Base-by-base conservation (phyloP, 208 protist species). In the Trypanosoma platydactyli region DNA sequence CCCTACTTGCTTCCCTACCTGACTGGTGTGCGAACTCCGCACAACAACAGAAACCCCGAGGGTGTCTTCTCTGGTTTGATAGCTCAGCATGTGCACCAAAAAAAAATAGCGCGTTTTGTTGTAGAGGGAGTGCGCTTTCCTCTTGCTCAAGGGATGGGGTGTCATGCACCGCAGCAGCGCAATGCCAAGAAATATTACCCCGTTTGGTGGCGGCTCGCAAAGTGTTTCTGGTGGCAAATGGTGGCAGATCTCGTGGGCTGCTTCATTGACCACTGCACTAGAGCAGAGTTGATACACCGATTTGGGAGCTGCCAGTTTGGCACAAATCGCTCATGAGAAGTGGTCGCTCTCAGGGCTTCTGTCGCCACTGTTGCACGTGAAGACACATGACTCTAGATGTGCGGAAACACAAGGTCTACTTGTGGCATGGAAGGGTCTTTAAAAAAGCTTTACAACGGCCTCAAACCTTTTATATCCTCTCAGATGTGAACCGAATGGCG, bases 141-240 rank as follows among this genome's bases (percentile, higher is more conserved):
- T 24, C 75, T 89, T 51, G 79, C 83, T 7, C 72, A 83, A 59
- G 86, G 86, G 52, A 88, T 93, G 79, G 83, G 87, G n/a, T 51
- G 87, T 81, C 3, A 81, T 90, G 48, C 83, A 90, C 70, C 81
- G 80, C 54, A 90, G 87, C 75, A 58, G 76, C 46, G 80, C 85
- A 45, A 61, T 54, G 75, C 84, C 81, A 16, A 75, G 62, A 42
- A 82, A 67, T 71, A 87, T 89, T 57, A 71, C 79, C 41, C 76
- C 90, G 41, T 83, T 90, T 64, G 87, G 83, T 55, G 83, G 87
- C 48, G 83, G 84, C 56, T 76, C 75, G 13, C 81, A 74, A 55
- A 89, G 79, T 59, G 67, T 71, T 83, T 93, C 64, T 90, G 84
- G 84, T 79, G 87, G 15, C 87, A 90, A 77, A 88, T 86, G 87